phyloP scores from a whole-genome alignment of 1,139 yeast species.

The Ogataea hybrid region DNA sequence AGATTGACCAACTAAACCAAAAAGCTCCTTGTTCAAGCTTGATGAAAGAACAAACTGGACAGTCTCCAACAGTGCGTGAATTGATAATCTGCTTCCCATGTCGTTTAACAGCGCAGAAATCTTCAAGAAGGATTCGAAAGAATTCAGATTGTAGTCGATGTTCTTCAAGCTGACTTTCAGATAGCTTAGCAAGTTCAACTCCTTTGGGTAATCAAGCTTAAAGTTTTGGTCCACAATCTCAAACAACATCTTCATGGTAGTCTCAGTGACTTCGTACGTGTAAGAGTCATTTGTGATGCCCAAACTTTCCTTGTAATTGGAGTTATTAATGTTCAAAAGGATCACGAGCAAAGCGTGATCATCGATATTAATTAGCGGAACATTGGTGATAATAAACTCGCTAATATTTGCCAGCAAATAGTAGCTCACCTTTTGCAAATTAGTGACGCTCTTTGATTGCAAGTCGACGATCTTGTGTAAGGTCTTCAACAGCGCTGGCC shows the following conservation, averaged over 20 bases:
- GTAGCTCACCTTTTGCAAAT: slow-evolving; percentile 6
- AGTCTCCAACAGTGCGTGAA: slow-evolving; percentile 28
- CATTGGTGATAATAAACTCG: slow-evolving; percentile 13
- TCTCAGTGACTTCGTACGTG: slow-evolving; percentile 15
- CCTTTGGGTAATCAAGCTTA: slow-evolving; percentile 31
- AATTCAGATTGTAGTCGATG: slow-evolving; percentile 20
- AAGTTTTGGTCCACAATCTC: slow-evolving; percentile 39
- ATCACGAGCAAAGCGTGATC: slow-evolving; percentile 10
- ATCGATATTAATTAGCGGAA: slow-evolving; percentile 12
- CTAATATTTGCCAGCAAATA: slow-evolving; percentile 15
- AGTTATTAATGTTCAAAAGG: slow-evolving; percentile 10
- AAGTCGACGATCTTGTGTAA: slow-evolving; percentile 6
- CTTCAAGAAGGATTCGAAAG: slow-evolving; percentile 19
- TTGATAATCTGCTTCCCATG: slow-evolving; percentile 28
- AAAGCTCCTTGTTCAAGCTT: slow-evolving; percentile 20
- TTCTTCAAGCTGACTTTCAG: slow-evolving; percentile 29
- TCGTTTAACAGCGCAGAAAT: slow-evolving; percentile 25
- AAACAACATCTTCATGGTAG: slow-evolving; percentile 30
- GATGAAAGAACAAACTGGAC: slow-evolving; percentile 25
- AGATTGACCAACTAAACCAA: slow-evolving; percentile 3
- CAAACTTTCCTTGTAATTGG: slow-evolving; percentile 24
- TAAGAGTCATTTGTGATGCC: slow-evolving; percentile 30
- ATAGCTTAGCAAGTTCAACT: slow-evolving; percentile 31
- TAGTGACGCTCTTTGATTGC: slow-evolving; percentile 4
- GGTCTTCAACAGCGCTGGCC: slow-evolving; percentile 8